These are phyloP conservation scores for Vicia sativa DNA, from an alignment of 306 rosid species.

Conservation along the genomic window DNA sequence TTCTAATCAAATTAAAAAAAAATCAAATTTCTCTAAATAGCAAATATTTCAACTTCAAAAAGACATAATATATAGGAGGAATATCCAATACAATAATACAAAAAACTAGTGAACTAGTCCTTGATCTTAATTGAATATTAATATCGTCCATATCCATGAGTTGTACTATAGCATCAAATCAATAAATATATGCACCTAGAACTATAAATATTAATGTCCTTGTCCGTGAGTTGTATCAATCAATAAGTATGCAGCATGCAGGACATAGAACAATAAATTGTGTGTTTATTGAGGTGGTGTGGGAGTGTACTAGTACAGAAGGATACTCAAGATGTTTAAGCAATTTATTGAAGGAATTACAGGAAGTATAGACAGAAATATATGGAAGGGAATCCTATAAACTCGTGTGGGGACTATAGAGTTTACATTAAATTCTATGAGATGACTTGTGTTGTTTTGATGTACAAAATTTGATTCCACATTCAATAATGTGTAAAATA, in stretches of 20 bases:
- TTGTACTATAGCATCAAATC: not conserved
- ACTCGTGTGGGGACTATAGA: not conserved
- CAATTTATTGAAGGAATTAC: not conserved
- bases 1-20: not conserved
- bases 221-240: conserved; percentile 14
- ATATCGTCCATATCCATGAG: conserved; percentile 16
- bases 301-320: conserved; percentile 25
- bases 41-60: not conserved
- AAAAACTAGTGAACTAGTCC: not conserved
- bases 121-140: conserved; percentile 20
- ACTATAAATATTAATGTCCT: conserved; percentile 12
- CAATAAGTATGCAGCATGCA: conserved; percentile 1
- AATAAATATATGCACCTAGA: conserved; percentile 31
- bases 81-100: not conserved
- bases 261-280: conserved; percentile 39
- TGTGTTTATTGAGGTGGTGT: conserved; percentile 9
- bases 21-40: not conserved
- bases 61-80: not conserved
- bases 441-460: too few relatives aligned
- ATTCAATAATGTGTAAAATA: too few relatives aligned
- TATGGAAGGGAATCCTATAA: not conserved
- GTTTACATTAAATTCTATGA: not conserved
- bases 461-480: too few relatives aligned
- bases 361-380: not conserved
- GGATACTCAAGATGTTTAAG: conserved; percentile 9